Base-by-base conservation (phyloP, 306 rosid genomes). In the Argentina anserina region DNA sequence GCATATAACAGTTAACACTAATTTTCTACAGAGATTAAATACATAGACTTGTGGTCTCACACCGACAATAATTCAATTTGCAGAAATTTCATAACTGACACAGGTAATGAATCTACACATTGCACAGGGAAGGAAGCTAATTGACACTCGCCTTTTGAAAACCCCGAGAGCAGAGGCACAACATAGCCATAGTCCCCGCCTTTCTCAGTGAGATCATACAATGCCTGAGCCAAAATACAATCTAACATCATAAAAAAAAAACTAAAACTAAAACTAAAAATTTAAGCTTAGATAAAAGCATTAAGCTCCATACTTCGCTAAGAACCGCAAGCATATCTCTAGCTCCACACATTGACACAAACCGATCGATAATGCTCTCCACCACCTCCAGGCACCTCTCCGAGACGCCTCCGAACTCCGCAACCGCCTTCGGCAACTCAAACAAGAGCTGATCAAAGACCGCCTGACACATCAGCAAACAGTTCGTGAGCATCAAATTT, bases 291-390 rank as follows among this genome's bases (percentile, higher is more conserved):
- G 25, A 7, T 70, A 49, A 61, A 40, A 56, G 4, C 65, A 55
- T 5, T 25, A 74, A 13, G 20, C 43, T 50, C 67, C 87, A 65
- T 64, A 84, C 88, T 76, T 87, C 89, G 59, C 99, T 86, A 71
- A 94, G 89, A 85, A 89, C 66, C 33, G 96, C 75, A 75, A 89
- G 90, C 97, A 91, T 87, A 69, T 89, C 96, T 76, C 95, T 83
- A 21, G 97, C 96, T 80, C 85, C 86, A 81, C 96, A 88, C 55
- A 58, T 74, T 13, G 40, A 70, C 53, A 88, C 76, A 72, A 89
- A 81, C 79, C 79, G 87, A 84, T 86, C 86, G 13, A 91, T 87
- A 71, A 87, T 83, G 58, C 78, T 69, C 26, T 76, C 86, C 65
- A 90, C 90, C 47, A 84, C 72, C 80, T 87, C 91, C 84, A 78